Evolutionary conservation across 768 basidiomycete species (phyloP), one percentile per base, ranked within the genome.

Genomic region (Russula sp.): DNA sequence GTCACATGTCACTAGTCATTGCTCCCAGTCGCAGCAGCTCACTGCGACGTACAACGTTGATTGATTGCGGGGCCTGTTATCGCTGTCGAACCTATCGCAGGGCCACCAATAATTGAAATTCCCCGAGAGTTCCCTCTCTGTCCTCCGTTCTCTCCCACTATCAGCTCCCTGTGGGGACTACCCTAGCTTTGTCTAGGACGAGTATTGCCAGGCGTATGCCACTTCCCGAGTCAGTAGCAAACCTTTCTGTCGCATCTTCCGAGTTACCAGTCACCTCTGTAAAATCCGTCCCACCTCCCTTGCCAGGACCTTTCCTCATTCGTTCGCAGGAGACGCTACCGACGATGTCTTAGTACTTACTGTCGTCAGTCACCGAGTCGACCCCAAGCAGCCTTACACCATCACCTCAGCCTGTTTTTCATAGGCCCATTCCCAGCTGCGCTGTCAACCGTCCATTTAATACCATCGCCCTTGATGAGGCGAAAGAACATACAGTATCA

Each of bases 221-320:
- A 1, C 20, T 52, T 10, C 54, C 64, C 22, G 32, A 14, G 26
- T 61, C 64, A 9, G 28, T 60, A 22, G 42, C 38, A 69, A 72
- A 50, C 46, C 68, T 46, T 36, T 64, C 52, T 36, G 57, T 42
- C 42, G 28, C n/a, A 48, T n/a, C 50, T 24, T 48, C 11, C 20
- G 59, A 44, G 30, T 40, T 54, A 36, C 3, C 34, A 44, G 40
- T 46, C n/a, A 34, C 32, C 14, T 51, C 63, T 10, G n/a, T 40
- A 30, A 56, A 56, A 7, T 58, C 56, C 32, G 28, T 51, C 55
- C 56, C 50, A 42, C 32, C 48, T 5, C 28, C 62, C 5, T 42
- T 69, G 13, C 74, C 75, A 7, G 69, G 65, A 51, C 69, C 72
- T n/a, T 72, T 71, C 16, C 73, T 71, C 10, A 71, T 71, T 32